Evolutionary conservation across 2,329 filamentous ascomycete genomes (phyloP), one percentile per base, ranked within the genome.

Genomic region (Alternaria alternata): DNA sequence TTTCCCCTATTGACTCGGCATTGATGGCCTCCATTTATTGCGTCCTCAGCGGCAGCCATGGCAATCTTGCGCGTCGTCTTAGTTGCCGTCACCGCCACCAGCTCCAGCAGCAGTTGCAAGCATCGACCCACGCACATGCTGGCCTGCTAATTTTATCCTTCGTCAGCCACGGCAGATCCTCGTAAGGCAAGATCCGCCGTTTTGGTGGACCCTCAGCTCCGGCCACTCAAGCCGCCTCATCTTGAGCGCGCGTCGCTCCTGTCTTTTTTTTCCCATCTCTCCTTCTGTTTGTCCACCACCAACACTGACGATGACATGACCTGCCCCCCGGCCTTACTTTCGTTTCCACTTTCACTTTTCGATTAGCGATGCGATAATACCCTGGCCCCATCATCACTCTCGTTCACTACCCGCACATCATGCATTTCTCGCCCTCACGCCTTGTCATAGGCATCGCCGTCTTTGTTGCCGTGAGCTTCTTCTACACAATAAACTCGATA

Each of bases 401-500:
- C 52, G 30, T 48, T 55, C 46, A 36, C n/a, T 65, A 56, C 30
- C 36, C 14, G 30, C 46, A 24, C 46, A 41, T 14, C 46, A 74
- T 74, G 71, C 61, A 66, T 48, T 62, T 67, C 47, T 69, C 66
- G 20, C 57, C 53, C n/a, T 48, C 67, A 24, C 71, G 72, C 61
- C 57, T 69, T 16, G 32, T 70, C 22, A 62, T 63, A 49, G 65
- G 60, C 61, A 51, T 71, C 34, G 57, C 63, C 46, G 53, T 59
- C 51, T 63, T 71, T 28, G 32, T 70, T 36, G 59, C 62, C 51
- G 41, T 72, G 41, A 59, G 64, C 32, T 57, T 67, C 34, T 38
- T 73, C 20, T 72, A 73, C 63, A 69, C 65, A 16, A 59, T 75
- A 55, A 69, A 68, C 53, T 63, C 67, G 24, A 59, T 68, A 54